phyloP scores from a whole-genome alignment of 140 eudicot genomes.

The Oenanthe javanica region DNA sequence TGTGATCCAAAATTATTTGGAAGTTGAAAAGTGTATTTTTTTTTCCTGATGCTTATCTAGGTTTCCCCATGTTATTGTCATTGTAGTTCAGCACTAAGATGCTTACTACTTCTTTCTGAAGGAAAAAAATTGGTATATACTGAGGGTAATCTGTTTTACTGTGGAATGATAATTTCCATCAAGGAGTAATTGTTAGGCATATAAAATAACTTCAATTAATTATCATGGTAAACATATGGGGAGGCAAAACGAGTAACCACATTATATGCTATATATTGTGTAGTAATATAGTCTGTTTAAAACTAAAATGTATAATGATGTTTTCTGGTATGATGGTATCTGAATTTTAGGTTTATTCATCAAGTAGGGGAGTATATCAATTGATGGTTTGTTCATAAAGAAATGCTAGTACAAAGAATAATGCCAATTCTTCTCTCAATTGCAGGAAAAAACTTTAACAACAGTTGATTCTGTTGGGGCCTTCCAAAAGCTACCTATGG shows the following conservation, averaged over 20 bases:
- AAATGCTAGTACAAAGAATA: not conserved
- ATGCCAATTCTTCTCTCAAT: not conserved
- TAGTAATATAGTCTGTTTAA: not conserved
- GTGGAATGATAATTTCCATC: too few species aligned
- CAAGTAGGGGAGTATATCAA: not conserved
- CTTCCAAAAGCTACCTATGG: slow-evolving; percentile 96
- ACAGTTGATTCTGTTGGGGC: slow-evolving; percentile 66
- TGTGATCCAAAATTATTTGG: not conserved
- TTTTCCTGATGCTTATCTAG: too few species aligned
- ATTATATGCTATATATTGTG: not conserved
- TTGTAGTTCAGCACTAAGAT: not conserved
- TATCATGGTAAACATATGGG: too few species aligned
- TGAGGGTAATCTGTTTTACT: too few species aligned
- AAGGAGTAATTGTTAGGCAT: too few species aligned
- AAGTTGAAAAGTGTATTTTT: not conserved
- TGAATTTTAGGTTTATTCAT: not conserved
- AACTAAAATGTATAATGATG: not conserved
- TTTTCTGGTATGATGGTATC: not conserved
- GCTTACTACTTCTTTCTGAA: not conserved
- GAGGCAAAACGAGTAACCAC: not conserved
- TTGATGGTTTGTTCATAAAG: too few species aligned
- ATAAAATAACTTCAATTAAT: too few species aligned
- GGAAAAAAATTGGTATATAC: too few species aligned
- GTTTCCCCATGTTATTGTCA: not conserved
- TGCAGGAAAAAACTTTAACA: slow-evolving; percentile 36